phyloP scores from a whole-genome alignment of 2,329 filamentous ascomycete genomes.

The Polychaeton citri region DNA sequence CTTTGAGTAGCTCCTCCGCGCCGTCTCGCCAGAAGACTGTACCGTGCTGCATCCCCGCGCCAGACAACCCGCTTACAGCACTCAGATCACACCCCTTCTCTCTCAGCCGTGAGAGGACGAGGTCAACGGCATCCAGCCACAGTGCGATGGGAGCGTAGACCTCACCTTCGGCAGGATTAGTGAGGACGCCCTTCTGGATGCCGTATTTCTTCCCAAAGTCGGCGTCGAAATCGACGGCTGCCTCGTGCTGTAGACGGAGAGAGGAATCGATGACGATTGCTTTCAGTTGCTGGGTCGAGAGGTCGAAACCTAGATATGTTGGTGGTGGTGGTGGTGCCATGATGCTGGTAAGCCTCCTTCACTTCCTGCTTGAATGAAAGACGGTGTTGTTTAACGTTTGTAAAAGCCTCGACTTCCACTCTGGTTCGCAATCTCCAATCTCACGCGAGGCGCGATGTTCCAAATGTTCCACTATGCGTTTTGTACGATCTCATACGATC shows the following conservation, averaged over 20 bases:
- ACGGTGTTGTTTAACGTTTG: neutral
- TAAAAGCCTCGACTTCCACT: too few relatives aligned
- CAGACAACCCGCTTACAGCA: slow-evolving; percentile 68
- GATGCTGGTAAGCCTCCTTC: too few relatives aligned
- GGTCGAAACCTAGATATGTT: slow-evolving; percentile 57
- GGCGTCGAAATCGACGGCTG: slow-evolving; percentile 89
- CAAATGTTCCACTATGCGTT: too few relatives aligned
- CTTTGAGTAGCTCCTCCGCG: slow-evolving; percentile 51
- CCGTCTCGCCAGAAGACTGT: slow-evolving; percentile 81
- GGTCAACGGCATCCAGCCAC: slow-evolving; percentile 87
- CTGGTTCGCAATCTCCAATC: too few relatives aligned
- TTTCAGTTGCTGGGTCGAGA: slow-evolving; percentile 95
- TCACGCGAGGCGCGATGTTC: too few relatives aligned
- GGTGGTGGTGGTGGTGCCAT: neutral
- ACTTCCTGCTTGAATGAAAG: neutral
- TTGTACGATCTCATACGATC: too few relatives aligned
- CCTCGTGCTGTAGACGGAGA: slow-evolving; percentile 66
- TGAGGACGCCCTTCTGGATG: slow-evolving; percentile 76
- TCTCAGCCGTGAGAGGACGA: slow-evolving; percentile 62
- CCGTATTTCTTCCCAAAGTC: slow-evolving; percentile 54
- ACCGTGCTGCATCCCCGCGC: slow-evolving; percentile 92
- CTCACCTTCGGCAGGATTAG: slow-evolving; percentile 69
- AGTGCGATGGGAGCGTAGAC: slow-evolving; percentile 86
- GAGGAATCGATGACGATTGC: slow-evolving; percentile 73
- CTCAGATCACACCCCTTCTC: slow-evolving; percentile 58